Base-by-base conservation (phyloP, 768 basidiomycete genomes). In the Scleroderma bovista region DNA sequence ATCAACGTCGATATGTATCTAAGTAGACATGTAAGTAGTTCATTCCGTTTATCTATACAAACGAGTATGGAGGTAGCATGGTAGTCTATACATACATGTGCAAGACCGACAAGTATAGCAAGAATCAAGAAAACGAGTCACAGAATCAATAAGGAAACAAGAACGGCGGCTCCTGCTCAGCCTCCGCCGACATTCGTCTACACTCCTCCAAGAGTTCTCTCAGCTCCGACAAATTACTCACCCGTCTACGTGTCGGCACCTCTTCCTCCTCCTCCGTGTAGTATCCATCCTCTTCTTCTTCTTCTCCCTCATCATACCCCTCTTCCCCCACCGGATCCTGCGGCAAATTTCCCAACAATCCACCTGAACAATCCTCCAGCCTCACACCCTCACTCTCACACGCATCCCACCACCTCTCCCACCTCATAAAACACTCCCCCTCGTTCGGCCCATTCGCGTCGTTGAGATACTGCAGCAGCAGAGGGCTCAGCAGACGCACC, bases 301-400 rank as follows among this genome's bases (percentile, higher is more conserved):
- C 70, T 3, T 65, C 70, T 6, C 66, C 68, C 34, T 66, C 67
- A 5, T 65, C 66, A 1, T 62, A 61, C 3, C 68, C 68, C 0
- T 68, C 66, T 3, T 66, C 61, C 15, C 66, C 69, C 0, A 62
- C 68, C 1, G 65, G 62, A 12, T 68, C 53, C 33, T 58, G 61
- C 22, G 63, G 67, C 23, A 70, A 60, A 46, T 57, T 58, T 0
- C 88, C 88, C 33, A 90, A 65, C 46, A 72, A 56, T 12, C 70
- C 78, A 0, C 85, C 87, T 0, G 88, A 88, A 58, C 87, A 89
- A 62, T 90, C 88, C 65, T 90, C 86, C 44, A 90, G 60, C 38
- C 82, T 65, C 5, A 88, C 67, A 1, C 77, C 74, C 61, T 76
- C 70, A 17, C 57, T 53, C 1, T 67, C 53, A 53, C 79, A 84